A percentile compares a stretch with the other conserved stretches of the same genome.
These are phyloP conservation scores for Panaeolus papilionaceus DNA, from an alignment of 768 basidiomycete genomes.

Conservation along the genomic window DNA sequence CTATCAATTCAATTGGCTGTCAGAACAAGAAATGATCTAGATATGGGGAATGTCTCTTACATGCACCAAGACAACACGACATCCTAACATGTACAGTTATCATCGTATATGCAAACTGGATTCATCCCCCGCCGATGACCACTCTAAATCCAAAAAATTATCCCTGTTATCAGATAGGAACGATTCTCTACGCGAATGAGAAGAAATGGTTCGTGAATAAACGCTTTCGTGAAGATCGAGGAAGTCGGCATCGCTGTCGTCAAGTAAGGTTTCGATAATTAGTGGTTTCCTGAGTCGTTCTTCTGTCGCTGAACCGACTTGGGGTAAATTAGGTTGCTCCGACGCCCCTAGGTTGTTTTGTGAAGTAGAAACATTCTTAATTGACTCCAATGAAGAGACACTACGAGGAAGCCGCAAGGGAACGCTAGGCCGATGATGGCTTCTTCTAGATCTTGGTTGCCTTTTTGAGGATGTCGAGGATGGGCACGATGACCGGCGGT, in stretches of 20 bases:
- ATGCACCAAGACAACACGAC: neutral
- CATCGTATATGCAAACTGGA: neutral
- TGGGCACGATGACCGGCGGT: neutral
- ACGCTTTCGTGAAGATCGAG: constrained; percentile 1
- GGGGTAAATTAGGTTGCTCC: neutral
- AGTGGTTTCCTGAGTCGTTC: neutral
- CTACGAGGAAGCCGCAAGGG: constrained; percentile 2
- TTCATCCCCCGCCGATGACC: constrained; percentile 7
- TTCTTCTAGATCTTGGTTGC: neutral
- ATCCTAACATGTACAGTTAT: neutral
- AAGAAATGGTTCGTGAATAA: neutral
- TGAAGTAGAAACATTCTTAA: neutral
- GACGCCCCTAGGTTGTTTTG: neutral
- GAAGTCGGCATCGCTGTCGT: constrained; percentile 2
- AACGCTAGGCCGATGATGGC: neutral
- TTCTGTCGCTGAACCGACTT: neutral
- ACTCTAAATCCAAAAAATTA: constrained; percentile 4
- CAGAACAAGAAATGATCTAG: neutral
- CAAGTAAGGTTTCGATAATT: neutral
- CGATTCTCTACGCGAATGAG: neutral
- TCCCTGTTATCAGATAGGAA: constrained; percentile 8
- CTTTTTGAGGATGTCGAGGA: neutral
- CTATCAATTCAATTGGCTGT: constrained; percentile 1
- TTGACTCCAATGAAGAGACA: neutral
- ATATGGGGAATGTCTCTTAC: neutral